Conservation (phyloP, 371 early-diverging fungal species). For the Thermomucor indicae-seudaticae region DNA sequence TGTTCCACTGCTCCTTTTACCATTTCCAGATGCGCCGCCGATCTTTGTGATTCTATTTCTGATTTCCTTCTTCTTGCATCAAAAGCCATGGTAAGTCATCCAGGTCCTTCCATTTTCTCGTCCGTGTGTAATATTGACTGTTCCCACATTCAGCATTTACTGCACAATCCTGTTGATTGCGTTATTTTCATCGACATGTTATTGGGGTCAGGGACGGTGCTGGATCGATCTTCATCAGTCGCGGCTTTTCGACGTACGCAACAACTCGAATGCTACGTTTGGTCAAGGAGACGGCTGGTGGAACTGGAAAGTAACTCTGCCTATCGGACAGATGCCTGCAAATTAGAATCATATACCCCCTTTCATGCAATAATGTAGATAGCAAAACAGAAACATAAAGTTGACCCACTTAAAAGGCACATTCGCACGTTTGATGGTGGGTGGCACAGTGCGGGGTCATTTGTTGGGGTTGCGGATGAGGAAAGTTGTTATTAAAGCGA, state of each 20-base stretch:
- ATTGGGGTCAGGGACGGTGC: constrained; percentile 69
- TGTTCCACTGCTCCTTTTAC: constrained; percentile 59
- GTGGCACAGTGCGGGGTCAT: too few relatives aligned
- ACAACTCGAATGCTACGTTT: constrained; percentile 42
- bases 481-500: too few relatives aligned
- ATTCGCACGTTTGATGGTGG: too few relatives aligned
- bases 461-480: too few relatives aligned
- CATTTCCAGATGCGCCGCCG: constrained; percentile 67
- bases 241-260: constrained; percentile 36
- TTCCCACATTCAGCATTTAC: constrained; percentile 40
- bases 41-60: constrained; percentile 59
- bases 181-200: constrained; percentile 60
- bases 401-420: too few relatives aligned
- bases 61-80: constrained; percentile 60
- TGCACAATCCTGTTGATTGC: constrained; percentile 60
- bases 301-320: constrained; percentile 46
- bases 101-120: too few relatives aligned
- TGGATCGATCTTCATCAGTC: constrained; percentile 57
- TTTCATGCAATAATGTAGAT: too few relatives aligned
- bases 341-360: too few relatives aligned
- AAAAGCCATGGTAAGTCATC: constrained; percentile 64
- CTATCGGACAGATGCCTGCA: constrained; percentile 31
- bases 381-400: too few relatives aligned
- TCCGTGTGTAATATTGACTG: not conserved
- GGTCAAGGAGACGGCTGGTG: constrained; percentile 48